Conservation (phyloP, 139 green algal species). For the Chlorella ohadii region DNA sequence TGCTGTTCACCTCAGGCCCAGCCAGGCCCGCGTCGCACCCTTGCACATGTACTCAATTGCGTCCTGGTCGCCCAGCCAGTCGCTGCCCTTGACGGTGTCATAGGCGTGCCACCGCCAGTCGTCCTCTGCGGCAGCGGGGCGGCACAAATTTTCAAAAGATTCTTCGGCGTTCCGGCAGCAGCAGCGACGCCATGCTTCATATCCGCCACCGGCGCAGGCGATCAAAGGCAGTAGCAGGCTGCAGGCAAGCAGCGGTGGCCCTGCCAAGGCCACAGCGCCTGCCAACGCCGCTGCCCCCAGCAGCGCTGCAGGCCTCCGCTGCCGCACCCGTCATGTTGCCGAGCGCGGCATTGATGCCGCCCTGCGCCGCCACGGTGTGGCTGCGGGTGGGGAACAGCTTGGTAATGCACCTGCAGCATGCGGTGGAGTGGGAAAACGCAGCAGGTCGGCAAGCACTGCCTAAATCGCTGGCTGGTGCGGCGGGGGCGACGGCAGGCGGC, state of each 20-base stretch:
- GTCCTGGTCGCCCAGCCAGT: constrained; percentile 98
- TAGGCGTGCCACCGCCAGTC: constrained; percentile 99
- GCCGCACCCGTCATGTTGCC: constrained; percentile 92
- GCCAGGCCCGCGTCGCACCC: constrained; percentile 86
- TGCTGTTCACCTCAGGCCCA: no score
- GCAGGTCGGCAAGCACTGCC: no score
- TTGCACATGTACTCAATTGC: constrained; percentile 88
- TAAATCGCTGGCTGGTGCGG: no score
- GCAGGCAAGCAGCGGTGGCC: neutral
- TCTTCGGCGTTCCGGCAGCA: neutral
- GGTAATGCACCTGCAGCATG: constrained; percentile 90
- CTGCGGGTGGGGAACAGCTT: constrained; percentile 99
- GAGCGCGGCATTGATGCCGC: constrained; percentile 98
- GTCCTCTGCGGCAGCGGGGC: constrained; percentile 64
- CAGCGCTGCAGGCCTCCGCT: neutral
- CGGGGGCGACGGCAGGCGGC: neutral
- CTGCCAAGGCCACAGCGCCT: neutral
- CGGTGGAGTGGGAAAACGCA: no score
- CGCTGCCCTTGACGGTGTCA: constrained; percentile 98
- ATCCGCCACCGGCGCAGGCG: no score
- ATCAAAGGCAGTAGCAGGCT: no score
- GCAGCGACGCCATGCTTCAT: no score
- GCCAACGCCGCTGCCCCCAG: neutral
- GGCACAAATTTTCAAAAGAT: neutral
- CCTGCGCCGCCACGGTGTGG: constrained; percentile 98